phyloP scores from a whole-genome alignment of 257 asterid species.

The Scutellaria barbata region DNA sequence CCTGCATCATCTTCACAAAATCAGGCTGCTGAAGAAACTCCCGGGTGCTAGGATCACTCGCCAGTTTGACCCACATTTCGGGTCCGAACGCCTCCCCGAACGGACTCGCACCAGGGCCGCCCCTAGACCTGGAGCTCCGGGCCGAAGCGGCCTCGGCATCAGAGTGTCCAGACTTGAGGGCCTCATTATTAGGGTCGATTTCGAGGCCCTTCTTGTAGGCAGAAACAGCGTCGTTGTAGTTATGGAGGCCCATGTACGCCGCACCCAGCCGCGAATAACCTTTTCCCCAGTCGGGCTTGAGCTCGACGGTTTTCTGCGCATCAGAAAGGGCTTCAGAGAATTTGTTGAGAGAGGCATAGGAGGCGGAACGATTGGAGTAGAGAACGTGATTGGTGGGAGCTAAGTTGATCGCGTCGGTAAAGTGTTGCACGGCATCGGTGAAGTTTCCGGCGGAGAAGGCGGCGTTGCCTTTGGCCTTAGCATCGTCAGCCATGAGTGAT shows the following conservation, averaged over 20 bases:
- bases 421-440: slow-evolving; percentile 66
- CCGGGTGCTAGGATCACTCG: slow-evolving; percentile 70
- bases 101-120: slow-evolving; percentile 50
- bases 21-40: slow-evolving; percentile 73
- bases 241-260: slow-evolving; percentile 70
- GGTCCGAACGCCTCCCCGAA: slow-evolving; percentile 93
- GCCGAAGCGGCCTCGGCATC: slow-evolving; percentile 70
- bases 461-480: slow-evolving; percentile 90
- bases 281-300: slow-evolving; percentile 84
- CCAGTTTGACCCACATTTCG: slow-evolving; percentile 86
- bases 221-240: slow-evolving; percentile 59
- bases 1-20: slow-evolving; percentile 84
- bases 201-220: slow-evolving; percentile 81
- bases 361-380: slow-evolving; percentile 94
- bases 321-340: slow-evolving; percentile 80
- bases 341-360: slow-evolving; percentile 69
- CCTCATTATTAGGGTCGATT: slow-evolving; percentile 79
- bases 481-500: slow-evolving; percentile 76
- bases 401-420: slow-evolving; percentile 72
- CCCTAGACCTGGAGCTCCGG: slow-evolving; percentile 45
- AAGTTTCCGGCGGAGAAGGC: slow-evolving; percentile 85
- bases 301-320: slow-evolving; percentile 83
- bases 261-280: slow-evolving; percentile 97
- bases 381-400: slow-evolving; percentile 81
- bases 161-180: slow-evolving; percentile 74